These are phyloP conservation scores for Punctularia strigosozonata DNA, from an alignment of 768 basidiomycete species.

Conservation along the genomic window DNA sequence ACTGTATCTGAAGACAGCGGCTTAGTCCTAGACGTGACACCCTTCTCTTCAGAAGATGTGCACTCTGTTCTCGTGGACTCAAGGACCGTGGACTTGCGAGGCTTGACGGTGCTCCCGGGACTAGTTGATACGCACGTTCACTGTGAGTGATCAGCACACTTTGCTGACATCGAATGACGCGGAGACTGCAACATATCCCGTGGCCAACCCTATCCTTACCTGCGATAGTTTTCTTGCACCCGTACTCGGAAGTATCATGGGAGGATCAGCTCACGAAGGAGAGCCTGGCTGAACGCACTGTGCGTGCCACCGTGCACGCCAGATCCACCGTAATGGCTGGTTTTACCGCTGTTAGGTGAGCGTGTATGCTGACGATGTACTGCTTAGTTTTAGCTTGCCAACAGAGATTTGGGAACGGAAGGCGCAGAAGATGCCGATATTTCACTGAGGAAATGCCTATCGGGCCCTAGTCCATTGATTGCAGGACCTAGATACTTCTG, in stretches of 20 bases:
- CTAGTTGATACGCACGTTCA: conserved; percentile 44
- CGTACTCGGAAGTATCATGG: conserved; percentile 51
- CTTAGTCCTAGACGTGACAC: conserved; percentile 32
- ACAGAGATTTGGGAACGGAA: conserved; percentile 57
- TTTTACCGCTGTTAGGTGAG: conserved; percentile 48
- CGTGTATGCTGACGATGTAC: not conserved
- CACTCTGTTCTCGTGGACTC: conserved; percentile 9
- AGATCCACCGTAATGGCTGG: conserved; percentile 46
- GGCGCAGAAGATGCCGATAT: conserved; percentile 54
- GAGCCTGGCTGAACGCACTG: conserved; percentile 41
- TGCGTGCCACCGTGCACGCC: conserved; percentile 52
- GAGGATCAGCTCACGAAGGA: conserved; percentile 50
- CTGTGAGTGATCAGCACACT: conserved; percentile 1
- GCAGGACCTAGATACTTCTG: conserved; percentile 56
- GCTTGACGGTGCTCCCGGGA: conserved; percentile 40
- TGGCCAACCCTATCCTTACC: too few species aligned
- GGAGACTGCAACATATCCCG: not conserved
- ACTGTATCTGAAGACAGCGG: conserved; percentile 34
- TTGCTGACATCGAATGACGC: not conserved
- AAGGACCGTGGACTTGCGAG: conserved; percentile 31
- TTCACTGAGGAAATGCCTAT: conserved; percentile 42
- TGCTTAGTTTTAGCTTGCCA: not conserved
- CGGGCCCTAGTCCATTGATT: conserved; percentile 32
- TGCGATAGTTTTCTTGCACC: conserved; percentile 43
- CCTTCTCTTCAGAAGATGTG: conserved; percentile 6